Evolutionary conservation across 495 filamentous ascomycete genomes (phyloP).

Genomic region (Daldinia vernicosa): DNA sequence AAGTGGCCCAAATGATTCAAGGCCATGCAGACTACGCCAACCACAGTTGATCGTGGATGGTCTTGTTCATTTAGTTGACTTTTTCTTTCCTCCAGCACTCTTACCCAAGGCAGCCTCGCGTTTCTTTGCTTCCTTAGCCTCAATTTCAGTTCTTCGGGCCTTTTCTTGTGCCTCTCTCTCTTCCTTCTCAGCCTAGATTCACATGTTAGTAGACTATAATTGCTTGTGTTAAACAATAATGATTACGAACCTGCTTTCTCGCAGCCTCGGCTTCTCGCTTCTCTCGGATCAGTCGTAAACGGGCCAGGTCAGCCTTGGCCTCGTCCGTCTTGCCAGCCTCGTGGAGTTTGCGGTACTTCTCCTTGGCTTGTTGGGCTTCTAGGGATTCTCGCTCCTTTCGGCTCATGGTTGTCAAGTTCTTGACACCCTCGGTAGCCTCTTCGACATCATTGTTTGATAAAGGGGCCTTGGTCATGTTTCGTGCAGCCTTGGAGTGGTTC

Average conservation of each 20-base stretch:
- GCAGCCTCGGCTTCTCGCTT: conserved; percentile 84
- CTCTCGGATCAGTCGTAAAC: conserved; percentile 81
- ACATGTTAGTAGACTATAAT: conserved; percentile 19
- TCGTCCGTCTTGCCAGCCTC: conserved; percentile 97
- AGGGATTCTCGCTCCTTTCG: conserved; percentile 89
- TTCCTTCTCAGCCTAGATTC: conserved; percentile 70
- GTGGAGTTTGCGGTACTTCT: conserved; percentile 92
- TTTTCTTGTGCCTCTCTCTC: conserved; percentile 71
- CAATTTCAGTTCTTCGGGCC: conserved; percentile 59
- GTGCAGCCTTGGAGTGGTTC: conserved; percentile 80
- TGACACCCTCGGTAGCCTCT: conserved; percentile 59
- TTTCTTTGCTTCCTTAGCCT: conserved; percentile 71
- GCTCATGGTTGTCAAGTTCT: conserved; percentile 60
- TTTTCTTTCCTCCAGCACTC: conserved; percentile 45
- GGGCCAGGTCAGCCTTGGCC: conserved; percentile 88
- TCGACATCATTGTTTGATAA: conserved; percentile 55
- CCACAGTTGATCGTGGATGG: background rate
- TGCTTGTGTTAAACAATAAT: background rate
- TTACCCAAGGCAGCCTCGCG: conserved; percentile 63
- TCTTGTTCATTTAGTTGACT: conserved; percentile 40
- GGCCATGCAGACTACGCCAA: conserved; percentile 28
- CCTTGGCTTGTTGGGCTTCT: conserved; percentile 86
- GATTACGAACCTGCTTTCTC: conserved; percentile 58
- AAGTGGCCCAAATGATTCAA: background rate
- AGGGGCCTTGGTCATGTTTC: conserved; percentile 59